phyloP scores from a whole-genome alignment of 1,139 yeast species.

The Wickerhamomyces sp. region DNA sequence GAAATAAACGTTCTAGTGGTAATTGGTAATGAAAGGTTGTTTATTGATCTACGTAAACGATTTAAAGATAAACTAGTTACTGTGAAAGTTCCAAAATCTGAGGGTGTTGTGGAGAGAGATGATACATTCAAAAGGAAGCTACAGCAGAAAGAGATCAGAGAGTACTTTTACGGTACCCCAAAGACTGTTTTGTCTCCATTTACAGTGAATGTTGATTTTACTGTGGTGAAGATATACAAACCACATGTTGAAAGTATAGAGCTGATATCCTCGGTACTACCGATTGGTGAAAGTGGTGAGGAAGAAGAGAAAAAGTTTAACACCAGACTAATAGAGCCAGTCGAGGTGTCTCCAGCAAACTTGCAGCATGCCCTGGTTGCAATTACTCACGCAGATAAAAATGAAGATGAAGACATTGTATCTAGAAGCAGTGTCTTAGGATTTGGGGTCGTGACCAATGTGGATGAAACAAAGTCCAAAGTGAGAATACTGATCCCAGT shows the following conservation, averaged over 20 bases:
- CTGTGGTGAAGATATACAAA: constrained; percentile 45
- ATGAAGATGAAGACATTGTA: constrained; percentile 47
- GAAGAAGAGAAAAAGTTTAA: constrained; percentile 14
- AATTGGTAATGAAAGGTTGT: constrained; percentile 60
- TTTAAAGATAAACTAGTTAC: constrained; percentile 40
- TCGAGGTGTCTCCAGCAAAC: constrained; percentile 49
- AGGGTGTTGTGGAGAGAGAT: constrained; percentile 73
- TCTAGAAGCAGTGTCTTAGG: constrained; percentile 64
- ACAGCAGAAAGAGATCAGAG: constrained; percentile 76
- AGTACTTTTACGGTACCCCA: constrained; percentile 82
- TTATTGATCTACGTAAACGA: constrained; percentile 58
- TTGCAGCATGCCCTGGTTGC: constrained; percentile 75
- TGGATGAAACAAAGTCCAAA: constrained; percentile 66
- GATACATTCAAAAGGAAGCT: constrained; percentile 62
- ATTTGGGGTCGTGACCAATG: constrained; percentile 49
- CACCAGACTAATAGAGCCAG: constrained; percentile 25
- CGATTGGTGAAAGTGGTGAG: constrained; percentile 34
- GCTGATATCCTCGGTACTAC: constrained; percentile 33
- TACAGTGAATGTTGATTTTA: constrained; percentile 51
- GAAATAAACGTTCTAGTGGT: constrained; percentile 54
- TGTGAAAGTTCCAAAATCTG: constrained; percentile 63
- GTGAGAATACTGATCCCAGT: constrained; percentile 77
- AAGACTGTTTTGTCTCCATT: constrained; percentile 73
- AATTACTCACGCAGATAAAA: constrained; percentile 57
- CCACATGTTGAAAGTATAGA: constrained; percentile 29